Evolutionary conservation across 2,329 filamentous ascomycete species (phyloP).

Genomic region (Mycosphaerelloides madeirae): DNA sequence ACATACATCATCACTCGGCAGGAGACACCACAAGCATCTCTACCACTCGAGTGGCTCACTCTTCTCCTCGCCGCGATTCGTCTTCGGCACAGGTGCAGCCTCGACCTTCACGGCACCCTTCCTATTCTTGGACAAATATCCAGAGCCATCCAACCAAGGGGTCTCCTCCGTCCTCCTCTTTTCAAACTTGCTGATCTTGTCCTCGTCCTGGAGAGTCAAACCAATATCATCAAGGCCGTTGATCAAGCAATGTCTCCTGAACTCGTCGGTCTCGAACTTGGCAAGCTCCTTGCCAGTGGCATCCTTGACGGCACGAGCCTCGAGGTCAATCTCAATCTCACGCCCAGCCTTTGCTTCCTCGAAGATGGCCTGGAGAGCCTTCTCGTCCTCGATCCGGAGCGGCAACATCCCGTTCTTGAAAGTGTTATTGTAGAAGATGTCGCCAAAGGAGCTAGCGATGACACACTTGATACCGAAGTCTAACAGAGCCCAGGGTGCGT

Average conservation of each 20-base stretch:
- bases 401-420: constrained; percentile 99
- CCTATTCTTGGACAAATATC: constrained; percentile 62
- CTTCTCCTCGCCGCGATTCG: constrained; percentile 79
- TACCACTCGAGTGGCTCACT: constrained; percentile 88
- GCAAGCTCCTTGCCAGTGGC: constrained; percentile 68
- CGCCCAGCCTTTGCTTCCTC: constrained; percentile 71
- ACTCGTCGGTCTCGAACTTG: constrained; percentile 82
- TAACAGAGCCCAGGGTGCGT: constrained; percentile 92
- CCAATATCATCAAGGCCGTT: constrained; percentile 96
- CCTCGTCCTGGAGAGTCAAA: constrained; percentile 84
- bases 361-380: constrained; percentile 64
- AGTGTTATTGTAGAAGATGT: constrained; percentile 99
- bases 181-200: constrained; percentile 84
- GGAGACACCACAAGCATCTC: constrained; percentile 1
- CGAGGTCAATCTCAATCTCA: constrained; percentile 85
- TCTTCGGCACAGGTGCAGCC: constrained; percentile 72
- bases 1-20: background rate
- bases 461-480: constrained; percentile 95
- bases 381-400: constrained; percentile 65
- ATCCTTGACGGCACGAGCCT: constrained; percentile 76
- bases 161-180: constrained; percentile 68
- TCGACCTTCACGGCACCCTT: constrained; percentile 58
- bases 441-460: constrained; percentile 80
- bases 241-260: constrained; percentile 87
- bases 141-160: constrained; percentile 86